Base-by-base conservation (phyloP, 1,139 yeast genomes). In the Pichia sorboxylosa region DNA sequence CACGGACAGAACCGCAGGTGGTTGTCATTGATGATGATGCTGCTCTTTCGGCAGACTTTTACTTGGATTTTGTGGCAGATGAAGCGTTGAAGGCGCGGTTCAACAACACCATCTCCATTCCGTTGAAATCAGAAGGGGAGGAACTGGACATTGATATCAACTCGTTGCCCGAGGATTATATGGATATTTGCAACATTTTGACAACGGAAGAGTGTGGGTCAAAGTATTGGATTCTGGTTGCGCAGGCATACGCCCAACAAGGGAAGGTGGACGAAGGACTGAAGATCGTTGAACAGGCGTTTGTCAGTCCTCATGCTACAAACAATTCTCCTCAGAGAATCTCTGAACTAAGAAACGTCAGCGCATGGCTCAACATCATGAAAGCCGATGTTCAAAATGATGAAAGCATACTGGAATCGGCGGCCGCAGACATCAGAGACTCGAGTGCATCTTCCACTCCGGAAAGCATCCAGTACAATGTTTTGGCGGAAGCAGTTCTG, bases 101-200 rank as follows among this genome's bases (percentile, higher is more conserved):
- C 31, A 40, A 50, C 6, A 40, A 41, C 7, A 46, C 44, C 24
- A 46, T 52, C n/a, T 39, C 55, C 8, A 74, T 81, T 44, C 87
- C 85, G 13, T 59, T 79, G 49, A 66, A 69, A 44, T 75, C 68
- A 42, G 61, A 64, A 34, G 57, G 55, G 21, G 82, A 78, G 33
- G 84, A 79, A 54, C 72, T 79, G 43, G 90, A 79, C 36, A 72
- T 81, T 42, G 81, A 73, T 55, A 61, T 63, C 28, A 71, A 70
- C 29, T 97, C 87, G 51, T 63, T 87, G 39, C 94, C 95, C 1
- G 94, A 82, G 16, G 94, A 85, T 52, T 81, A 94, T 5, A 67
- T 73, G 33, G 97, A 90, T 49, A 64, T 90, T 45, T 76, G 81
- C 44, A 69, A 72, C 25, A 68, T 90, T 42, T 63, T 90, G 43